These are phyloP conservation scores for slime mould (Dictyostelium discoideum) DNA, from an alignment of 78 protist genomes.

Conservation along the genomic window dicty_2.7 NC_007089.4:3753501-3754000, in stretches of 20 bases:
- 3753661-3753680: not conserved
- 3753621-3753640: not conserved
- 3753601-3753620: not conserved
- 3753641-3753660: too few species aligned
- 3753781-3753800: too few species aligned
- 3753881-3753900: not conserved
- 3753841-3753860: not conserved
- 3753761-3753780: not conserved
- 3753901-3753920: not conserved
- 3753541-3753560: not conserved
- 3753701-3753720: not conserved
- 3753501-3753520: not conserved
- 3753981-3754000: not conserved
- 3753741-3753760: not conserved
- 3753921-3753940: not conserved
- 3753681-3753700: not conserved
- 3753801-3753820: too few species aligned
- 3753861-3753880: not conserved
- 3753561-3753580: too few species aligned
- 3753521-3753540: not conserved
- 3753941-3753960: not conserved
- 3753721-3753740: not conserved
- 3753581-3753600: too few species aligned
- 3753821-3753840: not conserved
- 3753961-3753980: not conserved